Evolutionary conservation across 257 asterid genomes (phyloP).

Genomic region (Coffea canephora): DNA sequence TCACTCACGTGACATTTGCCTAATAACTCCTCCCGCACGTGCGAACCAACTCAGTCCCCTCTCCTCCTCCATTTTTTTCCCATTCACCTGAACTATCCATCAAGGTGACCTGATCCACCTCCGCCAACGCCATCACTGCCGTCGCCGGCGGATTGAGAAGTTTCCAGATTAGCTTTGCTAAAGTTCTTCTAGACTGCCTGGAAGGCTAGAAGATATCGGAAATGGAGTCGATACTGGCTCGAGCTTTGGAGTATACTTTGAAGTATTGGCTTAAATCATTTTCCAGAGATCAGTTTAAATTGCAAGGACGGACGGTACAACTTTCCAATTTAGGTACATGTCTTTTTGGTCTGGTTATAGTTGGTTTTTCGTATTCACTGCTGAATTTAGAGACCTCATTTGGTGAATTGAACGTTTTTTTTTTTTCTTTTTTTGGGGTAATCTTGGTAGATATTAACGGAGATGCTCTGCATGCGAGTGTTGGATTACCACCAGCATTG

Average conservation of each 20-base stretch:
- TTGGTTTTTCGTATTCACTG: neutral
- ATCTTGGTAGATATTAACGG: conserved; percentile 69
- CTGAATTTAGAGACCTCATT: conserved; percentile 15
- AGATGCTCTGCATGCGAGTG: conserved; percentile 91
- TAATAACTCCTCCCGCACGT: conserved; percentile 41
- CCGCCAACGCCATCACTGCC: neutral
- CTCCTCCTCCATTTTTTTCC: conserved; percentile 20
- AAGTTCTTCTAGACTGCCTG: conserved; percentile 12
- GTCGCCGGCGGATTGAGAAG: conserved; percentile 5
- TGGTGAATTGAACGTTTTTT: neutral
- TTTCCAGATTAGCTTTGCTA: neutral
- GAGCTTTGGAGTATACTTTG: conserved; percentile 90
- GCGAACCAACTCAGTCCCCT: conserved; percentile 25
- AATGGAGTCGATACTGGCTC: conserved; percentile 90
- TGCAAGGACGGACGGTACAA: conserved; percentile 84
- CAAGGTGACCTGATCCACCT: conserved; percentile 26
- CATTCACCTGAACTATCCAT: conserved; percentile 21
- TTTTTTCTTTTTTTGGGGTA: conserved; percentile 11
- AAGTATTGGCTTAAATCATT: conserved; percentile 96
- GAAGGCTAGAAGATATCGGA: conserved; percentile 9
- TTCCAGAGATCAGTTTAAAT: conserved; percentile 92
- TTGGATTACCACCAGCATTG: conserved; percentile 95
- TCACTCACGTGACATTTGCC: conserved; percentile 37
- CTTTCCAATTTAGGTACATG: conserved; percentile 79
- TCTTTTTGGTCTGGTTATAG: neutral